Percentiles rank a stretch among this genome's conserved stretches.
phyloP scores from a whole-genome alignment of 2,329 filamentous ascomycete genomes.

The Talaromyces albobiverticillius region DNA sequence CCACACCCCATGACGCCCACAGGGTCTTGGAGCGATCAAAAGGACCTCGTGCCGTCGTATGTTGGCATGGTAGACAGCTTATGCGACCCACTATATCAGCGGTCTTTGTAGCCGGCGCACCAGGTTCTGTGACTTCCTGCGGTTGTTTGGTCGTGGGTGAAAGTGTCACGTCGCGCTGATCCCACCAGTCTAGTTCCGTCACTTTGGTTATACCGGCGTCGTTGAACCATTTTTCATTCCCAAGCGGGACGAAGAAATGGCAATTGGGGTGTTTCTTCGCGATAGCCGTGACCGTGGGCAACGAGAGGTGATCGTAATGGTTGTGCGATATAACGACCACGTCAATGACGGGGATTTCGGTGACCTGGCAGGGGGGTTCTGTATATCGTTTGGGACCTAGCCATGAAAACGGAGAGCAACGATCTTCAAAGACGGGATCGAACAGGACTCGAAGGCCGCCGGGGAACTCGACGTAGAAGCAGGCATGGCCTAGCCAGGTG shows the following conservation, averaged over 20 bases:
- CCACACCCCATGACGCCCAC: constrained; percentile 84
- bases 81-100: constrained; percentile 66
- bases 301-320: constrained; percentile 89
- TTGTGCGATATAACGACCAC: constrained; percentile 76
- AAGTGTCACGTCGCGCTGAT: constrained; percentile 71
- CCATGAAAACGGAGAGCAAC: constrained; percentile 73
- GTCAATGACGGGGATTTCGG: constrained; percentile 65
- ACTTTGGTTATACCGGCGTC: constrained; percentile 68
- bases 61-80: constrained; percentile 80
- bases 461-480: constrained; percentile 89
- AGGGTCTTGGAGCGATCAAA: constrained; percentile 74
- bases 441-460: constrained; percentile 83
- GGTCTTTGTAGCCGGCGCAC: constrained; percentile 5
- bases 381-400: constrained; percentile 76
- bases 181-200: constrained; percentile 95
- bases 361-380: constrained; percentile 69
- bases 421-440: constrained; percentile 87
- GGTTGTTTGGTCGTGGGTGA: constrained; percentile 33
- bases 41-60: constrained; percentile 66
- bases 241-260: constrained; percentile 85
- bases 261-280: constrained; percentile 68
- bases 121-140: constrained; percentile 20
- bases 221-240: constrained; percentile 79
- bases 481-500: constrained; percentile 94
- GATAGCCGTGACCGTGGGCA: constrained; percentile 70